Evolutionary conservation across 305 asterid species (phyloP).

Genomic region (Fraxinus paxiana): DNA sequence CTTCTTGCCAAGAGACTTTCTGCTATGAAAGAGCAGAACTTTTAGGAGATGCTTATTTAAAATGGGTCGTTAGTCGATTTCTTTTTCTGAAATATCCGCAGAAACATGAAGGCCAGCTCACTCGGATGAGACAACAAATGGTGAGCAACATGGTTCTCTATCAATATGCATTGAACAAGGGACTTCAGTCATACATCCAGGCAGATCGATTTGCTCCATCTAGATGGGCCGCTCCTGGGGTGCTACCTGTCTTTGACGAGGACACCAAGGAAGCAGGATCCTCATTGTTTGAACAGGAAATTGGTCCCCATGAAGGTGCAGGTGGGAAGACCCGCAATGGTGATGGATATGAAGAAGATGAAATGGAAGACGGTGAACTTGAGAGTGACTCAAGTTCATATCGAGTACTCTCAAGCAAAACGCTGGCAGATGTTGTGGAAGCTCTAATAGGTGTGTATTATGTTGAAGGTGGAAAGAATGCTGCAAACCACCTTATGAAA

Average conservation of each 20-base stretch:
- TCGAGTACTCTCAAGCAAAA: slow-evolving; percentile 94
- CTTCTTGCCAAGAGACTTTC: slow-evolving; percentile 96
- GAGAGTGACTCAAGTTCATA: slow-evolving; percentile 93
- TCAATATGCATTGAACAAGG: slow-evolving; percentile 73
- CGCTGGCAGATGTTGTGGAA: slow-evolving; percentile 97
- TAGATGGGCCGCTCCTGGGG: slow-evolving; percentile 99
- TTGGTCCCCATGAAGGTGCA: slow-evolving; percentile 23
- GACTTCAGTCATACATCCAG: slow-evolving; percentile 91
- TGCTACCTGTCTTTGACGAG: slow-evolving; percentile 92
- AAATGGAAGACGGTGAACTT: slow-evolving; percentile 94
- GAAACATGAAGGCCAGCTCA: slow-evolving; percentile 98
- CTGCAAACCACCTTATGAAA: slow-evolving; percentile 93
- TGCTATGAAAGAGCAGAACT: slow-evolving; percentile 97
- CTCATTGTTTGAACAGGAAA: slow-evolving; percentile 48
- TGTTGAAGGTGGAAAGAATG: slow-evolving; percentile 90
- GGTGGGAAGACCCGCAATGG: slow-evolving; percentile 27
- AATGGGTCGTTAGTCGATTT: slow-evolving; percentile 96
- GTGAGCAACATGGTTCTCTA: slow-evolving; percentile 89
- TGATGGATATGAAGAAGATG: slow-evolving; percentile 65
- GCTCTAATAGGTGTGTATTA: slow-evolving; percentile 92
- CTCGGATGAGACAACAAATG: slow-evolving; percentile 96
- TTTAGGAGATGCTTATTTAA: slow-evolving; percentile 93
- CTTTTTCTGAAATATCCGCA: slow-evolving; percentile 88
- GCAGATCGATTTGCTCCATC: slow-evolving; percentile 99
- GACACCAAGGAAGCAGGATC: slow-evolving; percentile 63